Percentiles rank a stretch among this genome's conserved stretches.
Evolutionary conservation across 2,329 filamentous ascomycete genomes (phyloP).

Genomic region (Fusarium sp.): DNA sequence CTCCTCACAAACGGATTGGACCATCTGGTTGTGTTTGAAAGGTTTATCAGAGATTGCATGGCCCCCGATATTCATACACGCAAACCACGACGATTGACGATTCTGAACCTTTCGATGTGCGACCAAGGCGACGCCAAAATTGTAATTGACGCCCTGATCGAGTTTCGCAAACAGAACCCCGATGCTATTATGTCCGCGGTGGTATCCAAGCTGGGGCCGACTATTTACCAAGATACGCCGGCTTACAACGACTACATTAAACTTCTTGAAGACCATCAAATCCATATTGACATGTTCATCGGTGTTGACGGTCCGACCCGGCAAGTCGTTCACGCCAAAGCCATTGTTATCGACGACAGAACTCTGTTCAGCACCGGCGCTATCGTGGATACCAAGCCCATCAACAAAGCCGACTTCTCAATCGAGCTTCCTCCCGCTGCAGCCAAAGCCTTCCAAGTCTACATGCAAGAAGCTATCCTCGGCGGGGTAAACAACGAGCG

Average conservation of each 20-base stretch:
- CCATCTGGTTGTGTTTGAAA: constrained; percentile 1
- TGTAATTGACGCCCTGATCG: not conserved
- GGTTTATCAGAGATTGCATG: not conserved
- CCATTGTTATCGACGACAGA: constrained; percentile 4
- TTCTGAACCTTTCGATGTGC: constrained; percentile 11
- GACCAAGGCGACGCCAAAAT: constrained; percentile 16
- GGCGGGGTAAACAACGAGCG: not conserved
- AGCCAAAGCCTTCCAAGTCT: not conserved
- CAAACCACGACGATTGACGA: not conserved
- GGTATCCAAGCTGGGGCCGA: constrained; percentile 4
- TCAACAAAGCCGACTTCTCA: constrained; percentile 11
- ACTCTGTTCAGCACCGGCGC: constrained; percentile 1
- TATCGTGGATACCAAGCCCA: constrained; percentile 6
- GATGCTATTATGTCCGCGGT: constrained; percentile 2
- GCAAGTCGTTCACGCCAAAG: constrained; percentile 9
- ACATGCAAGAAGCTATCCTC: not conserved
- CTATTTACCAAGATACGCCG: not conserved
- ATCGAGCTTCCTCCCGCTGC: constrained; percentile 1
- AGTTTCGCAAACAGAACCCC: not conserved
- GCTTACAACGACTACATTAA: not conserved
- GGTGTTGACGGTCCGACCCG: constrained; percentile 5
- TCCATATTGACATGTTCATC: constrained; percentile 8
- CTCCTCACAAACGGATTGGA: constrained; percentile 2
- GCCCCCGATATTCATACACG: rapidly evolving
- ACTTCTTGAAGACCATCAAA: not conserved